Evolutionary conservation across 2,329 filamentous ascomycete genomes (phyloP), one percentile per base, ranked within the genome.

Genomic region (Colletotrichum aenigma): DNA sequence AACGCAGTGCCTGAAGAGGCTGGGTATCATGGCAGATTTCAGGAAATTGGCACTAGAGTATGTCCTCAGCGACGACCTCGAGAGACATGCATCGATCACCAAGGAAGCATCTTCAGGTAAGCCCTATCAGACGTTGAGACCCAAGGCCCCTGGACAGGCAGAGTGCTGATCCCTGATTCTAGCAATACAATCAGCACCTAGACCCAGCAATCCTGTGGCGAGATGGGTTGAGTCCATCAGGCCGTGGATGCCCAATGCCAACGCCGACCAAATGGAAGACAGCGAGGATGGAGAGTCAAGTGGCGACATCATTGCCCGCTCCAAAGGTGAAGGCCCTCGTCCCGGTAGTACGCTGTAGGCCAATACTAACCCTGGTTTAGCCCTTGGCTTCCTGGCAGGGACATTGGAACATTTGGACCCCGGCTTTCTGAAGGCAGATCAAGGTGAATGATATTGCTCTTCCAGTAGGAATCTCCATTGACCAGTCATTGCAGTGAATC

Each of bases 141-240:
- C 21, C 21, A 61, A 12, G 74, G 64, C n/a, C n/a, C 7, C 60
- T 9, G 18, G 15, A 12, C 3, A 21, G 13, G 16, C 13, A 48
- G 61, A 32, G 15, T 66, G 58, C 70, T 76, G 34, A 75, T 48
- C 67, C 70, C 77, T 32, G 72, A 81, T 6, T 26, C 21, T 52
- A 89, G 88, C 86, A 76, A 88, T 91, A 26, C 83, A 89, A 80
- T 82, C 81, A 70, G 84, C 87, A 9, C 78, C 86, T 0, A 82
- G 86, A 55, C 86, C 82, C 77, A 85, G 87, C 64, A 85, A 87
- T 64, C 85, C 87, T 5, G 85, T 91, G 58, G 88, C 88, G 18
- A 87, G 88, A 79, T 91, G 89, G 89, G 89, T 90, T 32, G 87
- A 89, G 61, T 88, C 89, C 43, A 88, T 91, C 71, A 87, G 89